Evolutionary conservation across 805 yeast species (phyloP).

Genomic region (Zygoascus biomembranicola): DNA sequence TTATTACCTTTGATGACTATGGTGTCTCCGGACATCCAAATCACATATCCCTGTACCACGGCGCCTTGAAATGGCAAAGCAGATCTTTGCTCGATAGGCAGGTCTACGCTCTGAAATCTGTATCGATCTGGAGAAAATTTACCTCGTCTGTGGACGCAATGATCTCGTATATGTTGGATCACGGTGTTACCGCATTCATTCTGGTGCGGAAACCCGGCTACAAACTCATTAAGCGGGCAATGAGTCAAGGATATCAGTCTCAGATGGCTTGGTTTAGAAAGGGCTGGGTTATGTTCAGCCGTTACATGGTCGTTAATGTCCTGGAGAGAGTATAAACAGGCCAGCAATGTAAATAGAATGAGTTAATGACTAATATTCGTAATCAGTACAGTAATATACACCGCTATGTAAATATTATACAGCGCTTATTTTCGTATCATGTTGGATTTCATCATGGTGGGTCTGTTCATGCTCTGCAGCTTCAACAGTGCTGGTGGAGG

Average conservation of each 20-base stretch:
- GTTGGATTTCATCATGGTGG: neutral
- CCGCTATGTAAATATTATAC: neutral
- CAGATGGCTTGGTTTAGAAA: conserved; percentile 96
- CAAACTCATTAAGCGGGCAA: neutral
- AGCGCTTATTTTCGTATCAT: neutral
- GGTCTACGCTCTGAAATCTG: conserved; percentile 27
- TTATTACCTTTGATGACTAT: conserved; percentile 69
- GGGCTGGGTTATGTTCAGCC: conserved; percentile 72
- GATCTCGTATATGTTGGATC: conserved; percentile 16
- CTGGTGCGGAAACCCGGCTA: conserved; percentile 41
- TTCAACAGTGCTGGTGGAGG: neutral
- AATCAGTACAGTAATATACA: no score
- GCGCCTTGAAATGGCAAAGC: conserved; percentile 16
- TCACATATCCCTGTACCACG: conserved; percentile 40
- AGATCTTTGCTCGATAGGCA: neutral
- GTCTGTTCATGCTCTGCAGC: neutral
- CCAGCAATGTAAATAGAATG: conserved; percentile 1
- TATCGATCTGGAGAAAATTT: conserved; percentile 32
- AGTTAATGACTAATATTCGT: no score
- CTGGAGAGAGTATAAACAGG: neutral
- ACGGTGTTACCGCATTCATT: conserved; percentile 7
- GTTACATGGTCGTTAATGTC: conserved; percentile 69
- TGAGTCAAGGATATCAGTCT: conserved; percentile 75
- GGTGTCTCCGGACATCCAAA: conserved; percentile 90
- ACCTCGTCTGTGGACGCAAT: conserved; percentile 27